Percentiles rank a stretch among this genome's conserved stretches.
phyloP scores from a whole-genome alignment of 139 green algal genomes.

The Desmodesmus armatus region DNA sequence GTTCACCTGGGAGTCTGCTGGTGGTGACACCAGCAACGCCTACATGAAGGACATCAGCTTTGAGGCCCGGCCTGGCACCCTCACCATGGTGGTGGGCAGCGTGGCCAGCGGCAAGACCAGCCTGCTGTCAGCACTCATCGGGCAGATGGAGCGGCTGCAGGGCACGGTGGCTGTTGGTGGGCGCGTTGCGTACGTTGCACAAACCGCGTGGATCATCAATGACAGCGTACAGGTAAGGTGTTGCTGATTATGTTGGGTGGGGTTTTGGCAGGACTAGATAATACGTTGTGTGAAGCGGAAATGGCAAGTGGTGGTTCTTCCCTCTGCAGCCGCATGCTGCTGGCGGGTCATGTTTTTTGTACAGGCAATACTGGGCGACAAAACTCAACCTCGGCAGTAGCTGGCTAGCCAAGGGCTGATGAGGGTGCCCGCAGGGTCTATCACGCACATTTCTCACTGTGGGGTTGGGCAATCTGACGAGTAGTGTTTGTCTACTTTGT shows the following conservation, averaged over 20 bases:
- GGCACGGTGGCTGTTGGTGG: conserved; percentile 65
- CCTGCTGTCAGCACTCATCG: conserved; percentile 82
- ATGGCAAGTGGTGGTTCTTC: neutral
- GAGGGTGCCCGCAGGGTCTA: no score
- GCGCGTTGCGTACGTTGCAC: conserved; percentile 81
- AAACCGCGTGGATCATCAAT: conserved; percentile 94
- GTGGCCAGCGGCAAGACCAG: conserved; percentile 87
- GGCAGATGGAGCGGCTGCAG: conserved; percentile 70
- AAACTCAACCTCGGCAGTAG: no score
- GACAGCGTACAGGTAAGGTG: conserved; percentile 73
- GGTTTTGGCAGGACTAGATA: no score
- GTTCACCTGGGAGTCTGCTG: conserved; percentile 64
- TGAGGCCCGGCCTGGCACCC: conserved; percentile 60
- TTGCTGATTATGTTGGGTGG: no score
- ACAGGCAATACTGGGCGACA: no score
- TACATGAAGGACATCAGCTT: conserved; percentile 76
- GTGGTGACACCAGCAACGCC: conserved; percentile 24
- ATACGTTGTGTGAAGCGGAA: neutral
- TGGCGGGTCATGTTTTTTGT: no score
- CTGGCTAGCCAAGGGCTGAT: no score
- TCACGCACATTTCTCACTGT: no score
- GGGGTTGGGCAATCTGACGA: no score
- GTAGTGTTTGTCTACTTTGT: no score
- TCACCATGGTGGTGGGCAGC: conserved; percentile 85
- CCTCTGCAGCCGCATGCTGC: neutral